These are phyloP conservation scores for Penicillium sp. DNA, from an alignment of 2,329 filamentous ascomycete species.

Conservation along the genomic window DNA sequence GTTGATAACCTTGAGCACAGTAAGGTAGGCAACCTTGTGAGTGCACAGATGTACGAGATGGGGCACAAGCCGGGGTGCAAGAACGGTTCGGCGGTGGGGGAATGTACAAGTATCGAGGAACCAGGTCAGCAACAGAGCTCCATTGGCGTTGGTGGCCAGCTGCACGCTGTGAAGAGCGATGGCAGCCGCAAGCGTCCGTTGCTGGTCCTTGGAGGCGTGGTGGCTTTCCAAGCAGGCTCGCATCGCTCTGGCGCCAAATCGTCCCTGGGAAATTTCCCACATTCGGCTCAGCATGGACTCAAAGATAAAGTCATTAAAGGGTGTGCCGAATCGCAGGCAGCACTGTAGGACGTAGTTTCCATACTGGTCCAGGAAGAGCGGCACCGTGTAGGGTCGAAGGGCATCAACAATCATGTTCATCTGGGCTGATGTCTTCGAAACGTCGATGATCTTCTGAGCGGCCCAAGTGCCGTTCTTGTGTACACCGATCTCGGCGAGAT, in stretches of 20 bases:
- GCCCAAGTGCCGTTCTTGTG: constrained; percentile 99
- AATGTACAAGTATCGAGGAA: constrained; percentile 98
- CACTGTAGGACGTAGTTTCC: constrained; percentile 98
- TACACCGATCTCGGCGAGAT: constrained; percentile 91
- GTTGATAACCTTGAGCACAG: constrained; percentile 96
- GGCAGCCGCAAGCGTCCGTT: constrained; percentile 85
- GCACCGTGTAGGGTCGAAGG: constrained; percentile 78
- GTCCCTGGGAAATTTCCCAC: constrained; percentile 88
- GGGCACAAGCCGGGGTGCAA: constrained; percentile 86
- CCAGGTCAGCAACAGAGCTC: constrained; percentile 90
- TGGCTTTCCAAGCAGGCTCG: constrained; percentile 94
- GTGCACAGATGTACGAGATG: constrained; percentile 94
- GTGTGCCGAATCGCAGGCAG: constrained; percentile 83
- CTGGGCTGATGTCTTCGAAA: constrained; percentile 78
- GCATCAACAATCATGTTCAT: constrained; percentile 80
- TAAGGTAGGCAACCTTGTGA: constrained; percentile 96
- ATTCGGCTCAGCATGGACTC: constrained; percentile 92
- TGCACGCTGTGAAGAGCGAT: constrained; percentile 97
- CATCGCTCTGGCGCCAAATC: constrained; percentile 94
- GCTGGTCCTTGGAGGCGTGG: constrained; percentile 89
- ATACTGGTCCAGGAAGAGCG: constrained; percentile 93
- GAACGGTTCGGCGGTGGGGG: constrained; percentile 80
- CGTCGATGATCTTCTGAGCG: constrained; percentile 97
- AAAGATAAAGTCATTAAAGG: constrained; percentile 95
- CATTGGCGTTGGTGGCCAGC: constrained; percentile 92